Conservation (phyloP, 1,284 basidiomycete species). For the Trichosporon asahii region DNA sequence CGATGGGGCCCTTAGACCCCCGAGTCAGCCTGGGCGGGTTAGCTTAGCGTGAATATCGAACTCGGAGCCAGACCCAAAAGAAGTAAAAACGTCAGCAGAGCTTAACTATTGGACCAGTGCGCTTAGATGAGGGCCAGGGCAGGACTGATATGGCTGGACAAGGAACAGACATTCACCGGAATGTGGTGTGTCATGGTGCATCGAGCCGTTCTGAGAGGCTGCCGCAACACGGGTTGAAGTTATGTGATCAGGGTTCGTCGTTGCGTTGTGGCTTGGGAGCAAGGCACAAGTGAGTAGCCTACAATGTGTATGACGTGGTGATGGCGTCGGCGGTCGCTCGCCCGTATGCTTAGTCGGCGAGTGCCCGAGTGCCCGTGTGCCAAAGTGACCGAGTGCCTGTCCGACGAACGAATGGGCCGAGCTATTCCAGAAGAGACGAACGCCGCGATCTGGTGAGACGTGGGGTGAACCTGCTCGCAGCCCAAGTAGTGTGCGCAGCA, state of each 20-base stretch:
- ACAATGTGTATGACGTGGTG: conserved; percentile 1
- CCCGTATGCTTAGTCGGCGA: not conserved
- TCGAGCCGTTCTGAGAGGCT: not conserved
- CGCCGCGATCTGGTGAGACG: not conserved
- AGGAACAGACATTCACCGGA: conserved; percentile 1
- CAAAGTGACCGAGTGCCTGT: not conserved
- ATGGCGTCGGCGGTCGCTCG: not conserved
- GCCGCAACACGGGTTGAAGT: not conserved
- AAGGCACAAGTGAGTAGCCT: not conserved
- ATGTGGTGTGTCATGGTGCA: not conserved
- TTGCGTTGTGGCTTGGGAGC: not conserved
- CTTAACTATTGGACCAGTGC: not conserved
- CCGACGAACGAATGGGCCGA: not conserved
- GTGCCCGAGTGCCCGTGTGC: too few species aligned
- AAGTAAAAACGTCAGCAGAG: conserved; percentile 1
- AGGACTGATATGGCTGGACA: not conserved
- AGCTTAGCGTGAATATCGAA: not conserved
- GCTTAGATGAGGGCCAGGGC: not conserved
- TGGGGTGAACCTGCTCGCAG: not conserved
- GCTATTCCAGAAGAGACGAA: not conserved
- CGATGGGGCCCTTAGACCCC: not conserved
- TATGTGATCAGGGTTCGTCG: not conserved
- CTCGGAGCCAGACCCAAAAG: not conserved
- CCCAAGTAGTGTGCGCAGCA: not conserved
- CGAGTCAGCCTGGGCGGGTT: not conserved